These are phyloP conservation scores for Mortierella sp. DNA, from an alignment of 371 early-diverging fungal species.

Conservation along the genomic window DNA sequence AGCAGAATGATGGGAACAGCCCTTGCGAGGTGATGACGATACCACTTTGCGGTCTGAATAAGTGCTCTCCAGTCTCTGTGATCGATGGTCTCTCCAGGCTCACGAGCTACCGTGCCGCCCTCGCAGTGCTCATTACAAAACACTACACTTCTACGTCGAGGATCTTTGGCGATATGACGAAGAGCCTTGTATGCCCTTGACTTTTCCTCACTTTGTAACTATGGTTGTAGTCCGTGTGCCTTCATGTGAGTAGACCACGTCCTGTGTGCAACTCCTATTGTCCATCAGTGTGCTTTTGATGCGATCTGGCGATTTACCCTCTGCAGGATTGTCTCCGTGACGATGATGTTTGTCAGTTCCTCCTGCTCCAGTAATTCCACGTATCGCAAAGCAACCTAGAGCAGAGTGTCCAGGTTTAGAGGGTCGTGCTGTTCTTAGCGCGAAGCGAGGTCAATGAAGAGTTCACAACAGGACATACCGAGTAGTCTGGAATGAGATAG, in stretches of 20 bases:
- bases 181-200: conserved; percentile 69
- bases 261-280: no score
- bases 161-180: conserved; percentile 67
- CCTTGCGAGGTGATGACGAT: conserved; percentile 57
- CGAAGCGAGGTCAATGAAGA: no score
- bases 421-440: no score
- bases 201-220: conserved; percentile 75
- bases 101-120: conserved; percentile 57
- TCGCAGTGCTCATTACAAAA: conserved; percentile 76
- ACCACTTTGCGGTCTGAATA: conserved; percentile 68
- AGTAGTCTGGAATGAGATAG: conserved; percentile 63
- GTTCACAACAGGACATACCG: conserved; percentile 63
- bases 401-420: not conserved
- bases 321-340: conserved; percentile 74
- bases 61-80: conserved; percentile 71
- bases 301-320: conserved; percentile 55
- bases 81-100: conserved; percentile 58
- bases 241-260: no score
- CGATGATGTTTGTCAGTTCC: conserved; percentile 68
- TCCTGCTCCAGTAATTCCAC: conserved; percentile 69
- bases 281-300: no score
- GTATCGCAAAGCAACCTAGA: conserved; percentile 68
- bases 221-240: not conserved
- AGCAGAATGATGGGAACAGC: conserved; percentile 62
- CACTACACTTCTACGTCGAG: conserved; percentile 64